Conservation (phyloP, 305 asterid genomes). For the Fraxinus paxiana region DNA sequence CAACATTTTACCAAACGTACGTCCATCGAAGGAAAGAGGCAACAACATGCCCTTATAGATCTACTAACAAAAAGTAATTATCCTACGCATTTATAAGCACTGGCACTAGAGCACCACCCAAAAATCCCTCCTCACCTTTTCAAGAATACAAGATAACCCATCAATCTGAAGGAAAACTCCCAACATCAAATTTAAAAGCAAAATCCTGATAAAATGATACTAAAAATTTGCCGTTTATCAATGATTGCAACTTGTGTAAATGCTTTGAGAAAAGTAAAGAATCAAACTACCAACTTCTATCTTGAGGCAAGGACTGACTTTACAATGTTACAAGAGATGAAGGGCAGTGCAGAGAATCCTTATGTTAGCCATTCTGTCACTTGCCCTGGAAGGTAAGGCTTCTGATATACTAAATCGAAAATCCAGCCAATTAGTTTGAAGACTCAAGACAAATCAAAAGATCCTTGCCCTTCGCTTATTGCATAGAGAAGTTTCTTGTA, state of each 20-base stretch:
- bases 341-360: constrained; percentile 23
- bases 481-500: constrained; percentile 86
- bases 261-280: not conserved
- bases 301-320: constrained; percentile 31
- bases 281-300: constrained; percentile 3
- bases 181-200: not conserved
- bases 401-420: constrained; percentile 9
- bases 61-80: constrained; percentile 10
- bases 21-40: not conserved
- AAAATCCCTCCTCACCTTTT: constrained; percentile 18
- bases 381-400: constrained; percentile 18
- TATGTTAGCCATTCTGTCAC: constrained; percentile 25
- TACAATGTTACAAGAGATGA: constrained; percentile 21
- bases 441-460: constrained; percentile 87
- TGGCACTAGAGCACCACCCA: constrained; percentile 16
- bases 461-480: constrained; percentile 95
- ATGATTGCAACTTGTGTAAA: not conserved
- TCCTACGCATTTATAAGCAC: constrained; percentile 46
- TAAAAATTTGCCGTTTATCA: not conserved
- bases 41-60: constrained; percentile 7
- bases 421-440: constrained; percentile 22
- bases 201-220: not conserved
- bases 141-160: constrained; percentile 11
- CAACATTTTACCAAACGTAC: not conserved
- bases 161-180: constrained; percentile 27